Conservation (phyloP, 2,329 filamentous ascomycete species). For the Colletotrichum liaoningense region DNA sequence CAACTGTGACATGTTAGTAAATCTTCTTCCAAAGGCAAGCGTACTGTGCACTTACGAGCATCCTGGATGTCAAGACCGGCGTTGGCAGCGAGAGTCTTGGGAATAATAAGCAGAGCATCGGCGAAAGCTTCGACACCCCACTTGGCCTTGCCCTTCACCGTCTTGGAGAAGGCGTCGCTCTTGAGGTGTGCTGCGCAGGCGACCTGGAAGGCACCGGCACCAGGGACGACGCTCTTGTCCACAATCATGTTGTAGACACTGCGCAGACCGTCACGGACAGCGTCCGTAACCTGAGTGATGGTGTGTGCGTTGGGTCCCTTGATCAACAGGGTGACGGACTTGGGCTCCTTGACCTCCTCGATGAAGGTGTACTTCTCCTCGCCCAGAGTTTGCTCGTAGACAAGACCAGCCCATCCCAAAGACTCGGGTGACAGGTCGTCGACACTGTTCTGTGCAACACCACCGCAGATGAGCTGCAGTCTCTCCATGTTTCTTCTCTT, state of each 20-base stretch:
- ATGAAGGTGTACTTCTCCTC: conserved; percentile 99
- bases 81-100: conserved; percentile 96
- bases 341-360: conserved; percentile 98
- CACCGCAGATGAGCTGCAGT: conserved; percentile 93
- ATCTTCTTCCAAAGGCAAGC: neutral
- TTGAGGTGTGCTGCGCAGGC: conserved; percentile 89
- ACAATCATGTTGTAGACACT: conserved; percentile 99
- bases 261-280: conserved; percentile 91
- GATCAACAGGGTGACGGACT: conserved; percentile 97
- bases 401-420: conserved; percentile 94
- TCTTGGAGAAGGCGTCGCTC: conserved; percentile 87
- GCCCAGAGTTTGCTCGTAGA: conserved; percentile 96
- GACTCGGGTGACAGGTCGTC: conserved; percentile 90
- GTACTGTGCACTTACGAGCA: conserved; percentile 72
- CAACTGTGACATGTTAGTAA: conserved; percentile 66
- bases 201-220: conserved; percentile 95
- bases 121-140: conserved; percentile 96
- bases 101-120: conserved; percentile 93
- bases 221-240: conserved; percentile 94
- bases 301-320: conserved; percentile 98
- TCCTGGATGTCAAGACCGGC: conserved; percentile 98
- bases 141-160: conserved; percentile 97
- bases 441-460: conserved; percentile 92
- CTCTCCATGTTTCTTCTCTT: conserved; percentile 99
- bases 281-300: conserved; percentile 96